Conservation (phyloP, 345 rosid genomes). For the Mallotus nudiflorus region DNA sequence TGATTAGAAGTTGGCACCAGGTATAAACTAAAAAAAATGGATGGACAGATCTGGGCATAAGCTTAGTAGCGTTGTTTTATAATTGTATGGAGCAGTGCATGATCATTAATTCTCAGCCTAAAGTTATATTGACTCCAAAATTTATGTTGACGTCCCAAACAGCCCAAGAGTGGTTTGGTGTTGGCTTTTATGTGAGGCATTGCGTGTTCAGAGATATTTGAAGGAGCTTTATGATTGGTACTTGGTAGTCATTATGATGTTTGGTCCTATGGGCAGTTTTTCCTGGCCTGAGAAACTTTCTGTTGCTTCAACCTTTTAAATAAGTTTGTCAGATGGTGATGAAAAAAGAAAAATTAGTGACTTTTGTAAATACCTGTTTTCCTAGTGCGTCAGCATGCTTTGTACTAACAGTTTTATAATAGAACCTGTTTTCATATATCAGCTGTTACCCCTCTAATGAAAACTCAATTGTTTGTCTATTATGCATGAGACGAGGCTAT, state of each 20-base stretch:
- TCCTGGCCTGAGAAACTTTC: not conserved
- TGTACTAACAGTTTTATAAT: not conserved
- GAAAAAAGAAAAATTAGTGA: not conserved
- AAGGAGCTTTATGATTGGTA: conserved; percentile 9
- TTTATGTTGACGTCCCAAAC: not conserved
- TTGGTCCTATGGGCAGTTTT: conserved; percentile 5
- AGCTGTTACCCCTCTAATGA: too few species aligned
- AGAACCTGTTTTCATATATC: not conserved
- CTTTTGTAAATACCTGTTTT: conserved; percentile 2
- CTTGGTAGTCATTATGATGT: not conserved
- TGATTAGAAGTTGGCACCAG: not conserved
- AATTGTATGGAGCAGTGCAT: conserved; percentile 4
- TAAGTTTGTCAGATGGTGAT: not conserved
- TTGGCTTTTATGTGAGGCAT: not conserved
- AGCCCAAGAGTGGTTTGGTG: not conserved
- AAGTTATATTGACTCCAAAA: not conserved
- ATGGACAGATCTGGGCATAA: not conserved
- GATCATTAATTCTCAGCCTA: not conserved
- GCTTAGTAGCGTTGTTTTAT: conserved; percentile 3
- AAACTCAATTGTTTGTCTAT: too few species aligned
- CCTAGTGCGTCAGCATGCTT: not conserved
- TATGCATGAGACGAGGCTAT: too few species aligned
- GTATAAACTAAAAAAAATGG: not conserved
- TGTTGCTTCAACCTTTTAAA: not conserved
- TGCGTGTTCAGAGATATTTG: not conserved